phyloP scores from a whole-genome alignment of 495 filamentous ascomycete genomes.

The Aspergillus hancockii region DNA sequence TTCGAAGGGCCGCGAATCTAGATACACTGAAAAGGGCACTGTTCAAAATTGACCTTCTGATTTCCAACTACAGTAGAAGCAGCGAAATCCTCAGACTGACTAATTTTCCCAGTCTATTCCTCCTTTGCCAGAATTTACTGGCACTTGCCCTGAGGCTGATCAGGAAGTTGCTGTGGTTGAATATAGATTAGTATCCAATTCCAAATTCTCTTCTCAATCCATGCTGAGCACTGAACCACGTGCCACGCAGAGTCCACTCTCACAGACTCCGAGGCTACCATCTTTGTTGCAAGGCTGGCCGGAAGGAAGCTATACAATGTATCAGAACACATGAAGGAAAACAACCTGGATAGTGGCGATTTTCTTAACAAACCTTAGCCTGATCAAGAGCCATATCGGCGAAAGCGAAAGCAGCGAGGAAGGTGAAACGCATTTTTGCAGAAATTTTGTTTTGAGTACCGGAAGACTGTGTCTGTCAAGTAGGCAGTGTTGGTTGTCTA shows the following conservation, averaged over 20 bases:
- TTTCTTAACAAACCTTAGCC: not conserved
- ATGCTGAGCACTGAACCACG: not conserved
- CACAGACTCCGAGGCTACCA: not conserved
- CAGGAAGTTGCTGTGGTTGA: not conserved
- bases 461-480: not conserved
- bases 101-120: not conserved
- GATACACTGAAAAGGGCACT: too few relatives aligned
- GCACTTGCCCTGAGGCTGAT: not conserved
- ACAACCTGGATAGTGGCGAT: too few relatives aligned
- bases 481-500: not conserved
- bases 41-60: too few relatives aligned
- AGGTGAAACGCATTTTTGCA: not conserved
- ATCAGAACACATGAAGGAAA: not conserved
- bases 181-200: not conserved
- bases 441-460: not conserved
- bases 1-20: too few relatives aligned
- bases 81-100: too few relatives aligned
- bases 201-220: too few relatives aligned
- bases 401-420: not conserved
- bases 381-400: not conserved
- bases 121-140: not conserved
- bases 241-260: not conserved
- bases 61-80: too few relatives aligned
- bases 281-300: slow-evolving; percentile 1
- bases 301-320: not conserved